Conservation (phyloP, 495 filamentous ascomycete species). For the Neurospora terricola region DNA sequence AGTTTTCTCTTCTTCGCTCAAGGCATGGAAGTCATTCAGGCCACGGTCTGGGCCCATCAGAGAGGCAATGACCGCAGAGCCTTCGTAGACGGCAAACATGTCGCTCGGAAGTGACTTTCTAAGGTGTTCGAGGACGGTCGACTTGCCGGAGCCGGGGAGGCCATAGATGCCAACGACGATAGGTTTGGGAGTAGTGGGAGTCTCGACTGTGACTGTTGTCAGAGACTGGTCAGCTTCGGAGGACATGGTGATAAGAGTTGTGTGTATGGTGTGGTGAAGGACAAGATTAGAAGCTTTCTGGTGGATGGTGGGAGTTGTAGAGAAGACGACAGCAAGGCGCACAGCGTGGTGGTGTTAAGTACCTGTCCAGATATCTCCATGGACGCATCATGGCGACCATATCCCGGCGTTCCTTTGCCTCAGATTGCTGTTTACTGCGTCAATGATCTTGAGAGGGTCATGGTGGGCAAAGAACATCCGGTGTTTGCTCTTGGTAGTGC, state of each 20-base stretch:
- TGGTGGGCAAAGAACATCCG: neutral
- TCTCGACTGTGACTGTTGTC: neutral
- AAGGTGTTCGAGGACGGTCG: constrained; percentile 37
- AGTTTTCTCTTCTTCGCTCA: constrained; percentile 31
- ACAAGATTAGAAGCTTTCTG: neutral
- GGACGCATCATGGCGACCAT: neutral
- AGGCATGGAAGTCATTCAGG: constrained; percentile 39
- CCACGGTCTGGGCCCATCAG: constrained; percentile 32
- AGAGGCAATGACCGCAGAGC: constrained; percentile 39
- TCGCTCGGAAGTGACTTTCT: constrained; percentile 25
- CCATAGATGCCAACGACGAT: constrained; percentile 52
- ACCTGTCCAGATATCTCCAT: neutral
- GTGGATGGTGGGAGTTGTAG: neutral
- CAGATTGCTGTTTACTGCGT: neutral
- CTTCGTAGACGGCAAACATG: constrained; percentile 43
- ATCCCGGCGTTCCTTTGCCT: neutral
- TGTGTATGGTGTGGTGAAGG: neutral
- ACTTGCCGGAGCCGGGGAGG: constrained; percentile 52
- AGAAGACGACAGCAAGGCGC: neutral
- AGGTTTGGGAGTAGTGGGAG: constrained; percentile 14
- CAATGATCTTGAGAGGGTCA: neutral
- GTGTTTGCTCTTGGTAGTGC: neutral
- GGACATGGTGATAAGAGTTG: neutral
- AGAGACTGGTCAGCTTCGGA: neutral
- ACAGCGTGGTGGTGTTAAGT: neutral